phyloP scores from a whole-genome alignment of 805 yeast species.

The Scheffersomyces spartinae region DNA sequence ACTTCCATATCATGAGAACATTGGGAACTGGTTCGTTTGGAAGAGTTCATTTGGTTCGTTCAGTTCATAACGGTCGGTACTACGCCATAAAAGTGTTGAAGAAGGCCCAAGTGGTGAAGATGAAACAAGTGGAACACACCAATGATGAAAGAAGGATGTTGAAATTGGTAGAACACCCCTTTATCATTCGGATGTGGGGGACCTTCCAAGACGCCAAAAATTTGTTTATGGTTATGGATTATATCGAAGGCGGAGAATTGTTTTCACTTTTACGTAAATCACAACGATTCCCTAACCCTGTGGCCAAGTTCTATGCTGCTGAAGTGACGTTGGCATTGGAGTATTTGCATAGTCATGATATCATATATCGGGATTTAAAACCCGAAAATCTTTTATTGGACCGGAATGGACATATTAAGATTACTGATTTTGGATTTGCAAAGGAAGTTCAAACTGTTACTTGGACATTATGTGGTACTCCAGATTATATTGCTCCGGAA shows the following conservation, averaged over 20 bases:
- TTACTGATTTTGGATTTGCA: slow-evolving; percentile 55
- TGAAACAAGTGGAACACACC: slow-evolving; percentile 56
- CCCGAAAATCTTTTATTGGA: slow-evolving; percentile 51
- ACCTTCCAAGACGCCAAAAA: slow-evolving; percentile 48
- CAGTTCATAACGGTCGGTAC: slow-evolving; percentile 47
- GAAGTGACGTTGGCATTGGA: slow-evolving; percentile 49
- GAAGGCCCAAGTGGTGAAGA: slow-evolving; percentile 44
- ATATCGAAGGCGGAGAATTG: slow-evolving; percentile 54
- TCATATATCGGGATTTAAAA: slow-evolving; percentile 48
- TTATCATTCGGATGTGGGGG: slow-evolving; percentile 57
- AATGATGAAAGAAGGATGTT: slow-evolving; percentile 52
- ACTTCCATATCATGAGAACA: slow-evolving; percentile 45
- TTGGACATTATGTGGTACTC: slow-evolving; percentile 54
- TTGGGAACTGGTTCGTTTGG: slow-evolving; percentile 55
- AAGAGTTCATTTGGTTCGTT: slow-evolving; percentile 45
- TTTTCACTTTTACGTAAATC: slow-evolving; percentile 45
- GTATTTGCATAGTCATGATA: slow-evolving; percentile 46
- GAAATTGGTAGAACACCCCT: slow-evolving; percentile 47
- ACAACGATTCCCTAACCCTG: slow-evolving; percentile 50
- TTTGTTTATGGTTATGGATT: slow-evolving; percentile 54
- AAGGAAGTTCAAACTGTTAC: slow-evolving; percentile 50
- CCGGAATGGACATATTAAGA: slow-evolving; percentile 48
- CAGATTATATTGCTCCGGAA: slow-evolving; percentile 56
- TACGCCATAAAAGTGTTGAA: slow-evolving; percentile 51
- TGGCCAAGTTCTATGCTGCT: slow-evolving; percentile 53